Evolutionary conservation across 768 basidiomycete genomes (phyloP).

Genomic region (Suillus occidentalis): DNA sequence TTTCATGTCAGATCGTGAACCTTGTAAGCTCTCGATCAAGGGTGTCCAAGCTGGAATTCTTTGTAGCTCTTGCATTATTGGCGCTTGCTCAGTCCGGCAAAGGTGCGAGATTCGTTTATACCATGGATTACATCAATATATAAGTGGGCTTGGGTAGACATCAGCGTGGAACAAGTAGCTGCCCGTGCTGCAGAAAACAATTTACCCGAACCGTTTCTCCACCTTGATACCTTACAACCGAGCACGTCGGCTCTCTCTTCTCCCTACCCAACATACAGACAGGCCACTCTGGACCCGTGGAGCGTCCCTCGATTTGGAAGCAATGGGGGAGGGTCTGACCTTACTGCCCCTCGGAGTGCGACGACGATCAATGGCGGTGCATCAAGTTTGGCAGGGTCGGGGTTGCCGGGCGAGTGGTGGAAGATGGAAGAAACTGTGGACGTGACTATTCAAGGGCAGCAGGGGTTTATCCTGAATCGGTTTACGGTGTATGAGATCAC

Average conservation of each 20-base stretch:
- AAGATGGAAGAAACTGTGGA: conserved; percentile 71
- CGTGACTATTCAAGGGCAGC: conserved; percentile 78
- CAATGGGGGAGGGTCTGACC: conserved; percentile 34
- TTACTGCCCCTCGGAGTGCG: conserved; percentile 21
- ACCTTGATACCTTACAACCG: conserved; percentile 57
- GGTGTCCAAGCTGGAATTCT: conserved; percentile 89
- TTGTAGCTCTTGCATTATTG: conserved; percentile 84
- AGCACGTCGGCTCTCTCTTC: conserved; percentile 52
- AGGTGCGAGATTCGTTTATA: conserved; percentile 44
- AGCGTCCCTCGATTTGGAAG: conserved; percentile 37
- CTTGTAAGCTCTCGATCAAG: conserved; percentile 78
- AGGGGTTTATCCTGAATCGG: conserved; percentile 89
- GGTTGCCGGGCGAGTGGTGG: conserved; percentile 85
- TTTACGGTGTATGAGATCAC: conserved; percentile 82
- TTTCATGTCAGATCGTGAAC: conserved; percentile 71
- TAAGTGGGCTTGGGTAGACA: conserved; percentile 44
- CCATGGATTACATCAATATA: background rate
- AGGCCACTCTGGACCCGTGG: conserved; percentile 64
- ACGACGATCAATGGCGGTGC: conserved; percentile 42
- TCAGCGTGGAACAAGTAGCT: conserved; percentile 81
- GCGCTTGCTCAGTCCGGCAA: conserved; percentile 82
- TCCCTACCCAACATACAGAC: conserved; percentile 41
- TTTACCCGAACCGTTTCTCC: conserved; percentile 71
- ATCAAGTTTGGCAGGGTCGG: conserved; percentile 67
- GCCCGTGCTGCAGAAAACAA: conserved; percentile 75